Percentiles rank a stretch among this genome's conserved stretches.
phyloP scores from a whole-genome alignment of 805 yeast genomes.

The Candida orba region DNA sequence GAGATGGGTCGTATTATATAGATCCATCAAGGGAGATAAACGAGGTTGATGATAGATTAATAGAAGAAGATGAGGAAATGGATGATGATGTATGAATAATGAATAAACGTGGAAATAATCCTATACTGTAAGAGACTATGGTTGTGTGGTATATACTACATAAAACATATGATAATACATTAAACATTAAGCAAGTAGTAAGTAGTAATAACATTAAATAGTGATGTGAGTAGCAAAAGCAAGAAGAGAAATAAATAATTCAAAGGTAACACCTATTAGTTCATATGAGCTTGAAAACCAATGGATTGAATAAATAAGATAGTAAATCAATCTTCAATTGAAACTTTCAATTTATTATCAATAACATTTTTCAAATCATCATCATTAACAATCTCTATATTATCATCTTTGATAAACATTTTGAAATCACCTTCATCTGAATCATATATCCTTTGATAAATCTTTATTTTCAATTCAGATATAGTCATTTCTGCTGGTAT shows the following conservation, averaged over 20 bases:
- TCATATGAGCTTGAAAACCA: not conserved
- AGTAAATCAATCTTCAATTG: slow-evolving; percentile 25
- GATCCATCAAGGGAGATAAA: slow-evolving; percentile 4
- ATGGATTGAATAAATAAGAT: not conserved
- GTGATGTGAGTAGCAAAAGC: too few species aligned
- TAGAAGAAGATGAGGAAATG: not conserved
- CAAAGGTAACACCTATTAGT: not conserved
- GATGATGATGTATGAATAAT: not conserved
- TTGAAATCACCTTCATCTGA: slow-evolving; percentile 26
- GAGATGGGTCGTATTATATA: slow-evolving; percentile 1
- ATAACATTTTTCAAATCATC: slow-evolving; percentile 28
- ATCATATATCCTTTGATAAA: slow-evolving; percentile 42
- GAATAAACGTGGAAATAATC: not conserved
- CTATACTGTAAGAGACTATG: too few species aligned
- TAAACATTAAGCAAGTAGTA: too few species aligned
- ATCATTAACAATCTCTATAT: slow-evolving; percentile 27
- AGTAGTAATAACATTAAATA: too few species aligned
- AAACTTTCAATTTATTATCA: slow-evolving; percentile 29
- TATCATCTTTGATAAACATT: slow-evolving; percentile 27
- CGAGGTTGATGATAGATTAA: slow-evolving; percentile 1
- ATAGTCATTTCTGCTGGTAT: slow-evolving; percentile 42
- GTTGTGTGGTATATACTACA: too few species aligned
- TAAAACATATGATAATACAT: too few species aligned
- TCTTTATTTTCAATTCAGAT: slow-evolving; percentile 43
- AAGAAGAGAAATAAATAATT: too few species aligned